A percentile compares a stretch with the other conserved stretches of the same genome.
These are phyloP conservation scores for Pseudogymnoascus sp. DNA, from an alignment of 2,329 filamentous ascomycete species.

Conservation along the genomic window DNA sequence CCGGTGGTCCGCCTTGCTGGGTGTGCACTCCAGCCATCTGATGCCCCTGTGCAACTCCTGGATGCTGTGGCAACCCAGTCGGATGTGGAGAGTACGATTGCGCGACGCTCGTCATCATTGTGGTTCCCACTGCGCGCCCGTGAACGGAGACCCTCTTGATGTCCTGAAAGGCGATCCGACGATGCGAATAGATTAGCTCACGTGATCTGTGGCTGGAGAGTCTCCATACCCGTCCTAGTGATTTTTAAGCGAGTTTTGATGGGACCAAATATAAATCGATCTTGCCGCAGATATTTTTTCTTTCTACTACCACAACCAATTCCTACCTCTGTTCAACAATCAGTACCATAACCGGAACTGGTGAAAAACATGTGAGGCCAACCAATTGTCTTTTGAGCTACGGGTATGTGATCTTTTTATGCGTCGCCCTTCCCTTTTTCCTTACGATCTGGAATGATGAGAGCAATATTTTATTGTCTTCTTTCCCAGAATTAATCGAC, in stretches of 20 bases:
- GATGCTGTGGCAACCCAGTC: slow-evolving; percentile 61
- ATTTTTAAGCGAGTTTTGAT: slow-evolving; percentile 8
- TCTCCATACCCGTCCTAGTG: neutral
- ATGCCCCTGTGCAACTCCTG: slow-evolving; percentile 53
- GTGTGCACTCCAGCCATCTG: slow-evolving; percentile 53
- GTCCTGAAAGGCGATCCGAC: slow-evolving; percentile 6
- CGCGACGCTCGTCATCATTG: slow-evolving; percentile 65
- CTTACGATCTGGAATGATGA: slow-evolving; percentile 54
- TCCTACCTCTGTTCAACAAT: neutral
- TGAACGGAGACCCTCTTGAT: slow-evolving; percentile 5
- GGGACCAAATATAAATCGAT: slow-evolving; percentile 4
- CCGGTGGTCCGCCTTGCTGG: slow-evolving; percentile 60
- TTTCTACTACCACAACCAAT: slow-evolving; percentile 9
- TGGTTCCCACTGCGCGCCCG: slow-evolving; percentile 21
- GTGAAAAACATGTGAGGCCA: neutral
- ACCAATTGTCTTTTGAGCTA: neutral
- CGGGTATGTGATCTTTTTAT: slow-evolving; percentile 5
- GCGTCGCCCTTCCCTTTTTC: neutral
- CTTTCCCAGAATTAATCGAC: slow-evolving; percentile 85
- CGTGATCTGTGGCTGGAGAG: neutral
- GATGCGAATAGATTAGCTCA: slow-evolving; percentile 7
- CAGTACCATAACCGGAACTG: neutral
- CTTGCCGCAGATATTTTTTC: slow-evolving; percentile 2
- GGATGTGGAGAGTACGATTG: slow-evolving; percentile 63
- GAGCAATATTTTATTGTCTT: slow-evolving; percentile 60